Evolutionary conservation across 2,329 filamentous ascomycete species (phyloP), one percentile per base, ranked within the genome.

Genomic region (Microdochium trichocladiopsis): DNA sequence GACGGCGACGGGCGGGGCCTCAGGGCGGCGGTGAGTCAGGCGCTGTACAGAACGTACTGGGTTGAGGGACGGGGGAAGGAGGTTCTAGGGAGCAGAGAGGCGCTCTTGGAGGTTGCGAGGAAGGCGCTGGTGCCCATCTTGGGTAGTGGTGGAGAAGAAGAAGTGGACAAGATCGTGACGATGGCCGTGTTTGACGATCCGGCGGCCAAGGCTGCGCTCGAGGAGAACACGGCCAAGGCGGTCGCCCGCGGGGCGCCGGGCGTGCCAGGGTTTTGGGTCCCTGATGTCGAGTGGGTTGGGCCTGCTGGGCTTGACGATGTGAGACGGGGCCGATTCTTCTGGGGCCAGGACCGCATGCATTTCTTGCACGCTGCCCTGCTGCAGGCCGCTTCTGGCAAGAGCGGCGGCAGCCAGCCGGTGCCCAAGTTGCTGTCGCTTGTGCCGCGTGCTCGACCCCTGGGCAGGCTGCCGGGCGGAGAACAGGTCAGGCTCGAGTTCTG

Each of bases 401-500:
- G 41, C n/a, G 9, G 14, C 14, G 14, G 14, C n/a, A 45, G 24
- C 22, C 16, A n/a, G 24, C n/a, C 16, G 14, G 31, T 22, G 25
- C 36, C 28, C 12, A 50, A 12, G 50, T 41, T 50, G 14, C 25
- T 28, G 25, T 41, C 25, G 10, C 53, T 54, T 16, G n/a, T 54
- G 6, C 53, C 53, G 14, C 50, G 53, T 6, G 52, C 50, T 24
- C 50, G 53, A 21, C 48, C 49, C 14, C 22, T 50, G 14, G 28
- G 25, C 23, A 31, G 25, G 14, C 28, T 52, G 11, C 12, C 23
- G 3, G 18, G 51, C 31, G 8, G 8, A 14, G 41, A 45, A 21
- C 36, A 47, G 9, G 50, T 50, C 3, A 47, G 48, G 28, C 53
- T 54, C n/a, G 53, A 54, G 48, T 54, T 54, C 48, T 54, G 53